Evolutionary conservation across 805 yeast genomes (phyloP), one percentile per base, ranked within the genome.

Genomic region (Lipomyces yamadae): DNA sequence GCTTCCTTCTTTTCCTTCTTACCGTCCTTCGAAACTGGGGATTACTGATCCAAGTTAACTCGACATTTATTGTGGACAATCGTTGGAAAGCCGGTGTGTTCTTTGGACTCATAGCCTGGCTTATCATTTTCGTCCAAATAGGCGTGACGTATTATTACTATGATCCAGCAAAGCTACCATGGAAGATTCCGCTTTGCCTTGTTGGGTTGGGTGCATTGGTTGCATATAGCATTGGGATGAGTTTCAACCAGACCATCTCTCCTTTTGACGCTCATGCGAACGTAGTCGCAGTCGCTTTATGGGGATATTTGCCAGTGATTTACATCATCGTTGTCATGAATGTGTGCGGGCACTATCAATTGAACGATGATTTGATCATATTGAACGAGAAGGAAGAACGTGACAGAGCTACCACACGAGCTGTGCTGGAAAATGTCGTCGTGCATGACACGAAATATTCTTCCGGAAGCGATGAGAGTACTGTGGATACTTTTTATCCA

Each of bases 21-120:
- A 72, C 76, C 13, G 74, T 74, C 53, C 66, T 74, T 29, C 68
- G 76, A 8, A 72, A 72, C 62, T 74, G 76, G 76, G 67, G 48
- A 11, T 54, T 32, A 33, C 57, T 71, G 32, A 60, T 65, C 39
- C 54, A 48, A 7, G 37, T 55, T 42, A 55, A 62, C 48, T 45
- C 61, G 10, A 58, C 39, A 11, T 66, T 72, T 39, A 56, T 52
- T 6, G 60, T 70, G 34, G 73, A 74, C 56, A 52, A 32, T 6
- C 64, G 76, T 24, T 74, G 76, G 76, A 70, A 73, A 55, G 73
- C 62, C n/a, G 76, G 76, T 4, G 69, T 65, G 7, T 57, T 73
- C 34, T 72, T 70, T 37, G 74, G 69, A 34, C 61, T 72, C 1
- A 56, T 74, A 18, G 73, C 75, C 29, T 71, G 63, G 50, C n/a